phyloP scores from a whole-genome alignment of 257 asterid species.

The Hygrophila difformis region DNA sequence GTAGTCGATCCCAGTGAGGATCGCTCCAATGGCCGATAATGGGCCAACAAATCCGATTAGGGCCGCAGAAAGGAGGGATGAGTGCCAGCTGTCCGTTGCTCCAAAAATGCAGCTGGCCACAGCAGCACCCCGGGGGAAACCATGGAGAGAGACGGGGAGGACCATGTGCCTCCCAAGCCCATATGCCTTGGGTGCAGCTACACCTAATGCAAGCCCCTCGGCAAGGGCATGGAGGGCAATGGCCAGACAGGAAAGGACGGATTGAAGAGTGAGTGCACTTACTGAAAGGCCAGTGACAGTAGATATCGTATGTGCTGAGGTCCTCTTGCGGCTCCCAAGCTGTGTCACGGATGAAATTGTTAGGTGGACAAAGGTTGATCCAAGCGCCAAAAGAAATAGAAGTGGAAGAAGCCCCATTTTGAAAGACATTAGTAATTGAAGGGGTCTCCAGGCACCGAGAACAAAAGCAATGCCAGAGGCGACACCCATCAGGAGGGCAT shows the following conservation, averaged over 20 bases:
- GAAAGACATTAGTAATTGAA: constrained; percentile 61
- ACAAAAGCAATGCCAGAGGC: constrained; percentile 92
- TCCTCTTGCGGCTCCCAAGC: constrained; percentile 48
- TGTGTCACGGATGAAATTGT: constrained; percentile 39
- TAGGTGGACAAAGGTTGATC: constrained; percentile 42
- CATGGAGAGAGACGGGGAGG: constrained; percentile 90
- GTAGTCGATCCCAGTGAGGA: constrained; percentile 82
- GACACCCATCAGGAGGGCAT: constrained; percentile 81
- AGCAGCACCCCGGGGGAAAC: constrained; percentile 94
- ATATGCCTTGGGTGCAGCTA: constrained; percentile 96
- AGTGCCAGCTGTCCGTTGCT: constrained; percentile 91
- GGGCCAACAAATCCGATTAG: constrained; percentile 81
- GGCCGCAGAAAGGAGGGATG: constrained; percentile 69
- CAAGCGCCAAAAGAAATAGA: constrained; percentile 45
- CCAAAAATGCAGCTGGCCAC: constrained; percentile 93
- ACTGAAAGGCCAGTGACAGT: constrained; percentile 32
- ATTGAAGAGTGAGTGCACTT: constrained; percentile 77
- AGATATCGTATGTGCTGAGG: constrained; percentile 51
- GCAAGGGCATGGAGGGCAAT: constrained; percentile 80
- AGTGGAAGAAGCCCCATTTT: constrained; percentile 62
- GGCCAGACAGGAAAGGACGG: constrained; percentile 62
- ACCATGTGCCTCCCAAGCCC: constrained; percentile 96
- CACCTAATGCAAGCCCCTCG: constrained; percentile 96
- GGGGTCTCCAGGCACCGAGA: constrained; percentile 88
- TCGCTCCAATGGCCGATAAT: constrained; percentile 77